Base-by-base conservation (phyloP, 1,139 yeast genomes). In the Pichia sp. region DNA sequence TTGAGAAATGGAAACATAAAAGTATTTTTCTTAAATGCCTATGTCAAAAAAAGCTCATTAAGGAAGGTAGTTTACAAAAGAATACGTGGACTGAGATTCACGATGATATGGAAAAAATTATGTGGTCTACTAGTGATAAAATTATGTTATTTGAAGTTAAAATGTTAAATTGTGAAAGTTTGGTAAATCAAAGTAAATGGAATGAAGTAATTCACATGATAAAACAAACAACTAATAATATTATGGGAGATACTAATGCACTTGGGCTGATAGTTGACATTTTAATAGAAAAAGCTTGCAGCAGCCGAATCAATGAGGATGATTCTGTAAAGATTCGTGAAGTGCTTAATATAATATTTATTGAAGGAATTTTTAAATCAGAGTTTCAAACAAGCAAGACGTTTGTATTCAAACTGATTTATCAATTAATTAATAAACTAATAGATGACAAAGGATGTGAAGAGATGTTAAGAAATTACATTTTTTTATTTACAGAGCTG, bases 181-280 rank as follows among this genome's bases (percentile, higher is more conserved):
- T 51, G 16, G 26, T 43, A 2, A 41, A 40, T 4, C 24, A 44
- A 9, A 35, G 39, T 4, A 34, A 44, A 8, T 51, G 53, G 52
- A 30, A 28, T 6, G 32, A 31, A 3, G 23, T 51, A 6, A 39
- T 39, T 6, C 22, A 23, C 10, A 25, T 7, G 6, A n/a, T 51
- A 5, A 29, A 38, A 7, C 20, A 30, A n/a, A n/a, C n/a, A n/a
- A n/a, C n/a, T n/a, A n/a, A n/a, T n/a, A n/a, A n/a, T n/a, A n/a
- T n/a, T n/a, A n/a, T n/a, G n/a, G n/a, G n/a, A n/a, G n/a, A n/a
- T n/a, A n/a, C n/a, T n/a, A n/a, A n/a, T n/a, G n/a, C n/a, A n/a
- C n/a, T n/a, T n/a, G n/a, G n/a, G n/a, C n/a, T n/a, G n/a, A n/a
- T n/a, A n/a, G n/a, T n/a, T n/a, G n/a, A n/a, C n/a, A n/a, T n/a